Percentiles rank a stretch among this genome's conserved stretches.
Evolutionary conservation across 495 filamentous ascomycete species (phyloP).

Genomic region (Parathielavia appendiculata): DNA sequence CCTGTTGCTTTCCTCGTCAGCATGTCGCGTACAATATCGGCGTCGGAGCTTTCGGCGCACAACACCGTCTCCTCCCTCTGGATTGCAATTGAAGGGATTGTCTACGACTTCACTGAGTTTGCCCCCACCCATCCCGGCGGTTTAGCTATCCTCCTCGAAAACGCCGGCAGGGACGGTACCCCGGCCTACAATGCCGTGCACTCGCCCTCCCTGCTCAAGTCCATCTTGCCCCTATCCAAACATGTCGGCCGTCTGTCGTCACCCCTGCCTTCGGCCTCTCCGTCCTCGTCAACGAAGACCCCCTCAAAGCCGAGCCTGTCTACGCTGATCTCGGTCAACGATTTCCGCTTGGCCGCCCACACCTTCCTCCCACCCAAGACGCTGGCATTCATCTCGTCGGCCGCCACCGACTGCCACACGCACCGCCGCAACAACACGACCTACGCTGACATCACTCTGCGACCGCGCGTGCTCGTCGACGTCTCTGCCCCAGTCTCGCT

Average conservation of each 20-base stretch:
- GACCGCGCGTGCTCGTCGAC: conserved; percentile 67
- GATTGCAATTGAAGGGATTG: conserved; percentile 66
- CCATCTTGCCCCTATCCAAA: conserved; percentile 49
- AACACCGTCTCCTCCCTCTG: conserved; percentile 63
- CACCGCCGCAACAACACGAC: conserved; percentile 46
- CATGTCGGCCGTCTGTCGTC: conserved; percentile 50
- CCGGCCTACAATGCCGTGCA: conserved; percentile 64
- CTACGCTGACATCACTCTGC: conserved; percentile 63
- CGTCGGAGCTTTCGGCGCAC: conserved; percentile 48
- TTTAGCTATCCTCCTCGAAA: conserved; percentile 53
- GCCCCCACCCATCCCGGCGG: conserved; percentile 61
- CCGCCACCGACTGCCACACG: conserved; percentile 71
- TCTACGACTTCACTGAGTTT: conserved; percentile 73
- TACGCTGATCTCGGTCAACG: conserved; percentile 65
- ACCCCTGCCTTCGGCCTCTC: conserved; percentile 9
- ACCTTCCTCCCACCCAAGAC: conserved; percentile 62
- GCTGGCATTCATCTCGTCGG: conserved; percentile 79
- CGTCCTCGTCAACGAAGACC: not conserved
- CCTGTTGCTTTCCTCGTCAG: too few species aligned
- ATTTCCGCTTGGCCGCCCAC: conserved; percentile 64
- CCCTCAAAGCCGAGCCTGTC: conserved; percentile 57
- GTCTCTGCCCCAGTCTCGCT: conserved; percentile 53
- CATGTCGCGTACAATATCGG: conserved; percentile 17
- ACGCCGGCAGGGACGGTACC: conserved; percentile 70
- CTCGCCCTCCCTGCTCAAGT: conserved; percentile 54